Base-by-base conservation (phyloP, 176 grass and related monocot genomes). In the Ananas comosus region DNA sequence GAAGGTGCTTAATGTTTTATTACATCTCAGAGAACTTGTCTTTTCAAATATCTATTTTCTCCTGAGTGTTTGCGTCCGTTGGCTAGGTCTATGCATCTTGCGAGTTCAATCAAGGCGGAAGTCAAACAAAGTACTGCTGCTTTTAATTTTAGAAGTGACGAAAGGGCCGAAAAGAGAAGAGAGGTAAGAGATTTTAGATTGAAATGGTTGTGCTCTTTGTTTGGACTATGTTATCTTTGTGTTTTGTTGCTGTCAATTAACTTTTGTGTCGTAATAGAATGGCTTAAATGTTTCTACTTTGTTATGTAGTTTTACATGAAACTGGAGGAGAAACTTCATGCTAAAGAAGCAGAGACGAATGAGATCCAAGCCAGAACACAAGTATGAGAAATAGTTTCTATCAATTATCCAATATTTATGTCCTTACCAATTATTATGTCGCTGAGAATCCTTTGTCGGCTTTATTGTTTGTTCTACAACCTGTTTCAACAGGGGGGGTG, bases 301-400 rank as follows among this genome's bases (percentile, higher is more conserved):
- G 10, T 75, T 48, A 23, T 66, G 24, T 57, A 77, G 75, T 77
- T 77, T 59, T 59, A 63, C 53, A 77, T 11, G 29, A 77, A 77
- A 13, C 63, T 77, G 66, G 75, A 77, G 59, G 52, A 69, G 19
- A 77, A 69, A 53, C 13, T 69, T 27, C 75, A 77, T 69, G 65
- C 66, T 2, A 77, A 61, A 69, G 75, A 63, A 52, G 65, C n/a
- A 50, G 75, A 77, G 66, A 77, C 63, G 33, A 77, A 58, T 77
- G 65, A 77, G 75, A 49, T 77, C 12, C 75, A 77, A 61, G 53
- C 53, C 54, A 77, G 33, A 69, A 77, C 65, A n/a, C 75, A 77
- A 59, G 75, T 77, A 28, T 28, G 51, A 5, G 51, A 42, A 18
- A 58, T 28, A 17, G 7, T 58, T 11, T 18, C 2, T 19, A 16